phyloP scores from a whole-genome alignment of 306 rosid genomes.

The Rosa persica region DNA sequence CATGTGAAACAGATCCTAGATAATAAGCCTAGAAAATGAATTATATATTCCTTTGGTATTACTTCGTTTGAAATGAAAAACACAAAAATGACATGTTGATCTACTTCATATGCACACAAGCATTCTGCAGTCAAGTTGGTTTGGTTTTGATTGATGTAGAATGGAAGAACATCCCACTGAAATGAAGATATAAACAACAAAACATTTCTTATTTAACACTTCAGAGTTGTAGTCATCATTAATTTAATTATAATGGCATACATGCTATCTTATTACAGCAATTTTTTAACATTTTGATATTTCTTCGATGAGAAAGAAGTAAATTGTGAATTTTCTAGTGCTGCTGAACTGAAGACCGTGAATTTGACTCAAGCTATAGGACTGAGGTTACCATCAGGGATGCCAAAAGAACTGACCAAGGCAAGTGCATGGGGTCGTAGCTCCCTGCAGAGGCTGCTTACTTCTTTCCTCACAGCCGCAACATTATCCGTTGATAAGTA shows the following conservation, averaged over 20 bases:
- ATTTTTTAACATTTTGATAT: not conserved
- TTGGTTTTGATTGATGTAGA: not conserved
- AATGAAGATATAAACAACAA: not conserved
- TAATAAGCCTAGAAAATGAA: too few relatives aligned
- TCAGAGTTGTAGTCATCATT: not conserved
- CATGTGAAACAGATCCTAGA: too few relatives aligned
- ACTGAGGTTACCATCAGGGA: slow-evolving; percentile 84
- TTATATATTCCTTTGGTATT: too few relatives aligned
- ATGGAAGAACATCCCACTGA: not conserved
- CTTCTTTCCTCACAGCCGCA: slow-evolving; percentile 72
- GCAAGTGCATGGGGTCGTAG: slow-evolving; percentile 83
- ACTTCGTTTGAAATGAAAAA: too few relatives aligned
- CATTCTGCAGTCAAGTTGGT: too few relatives aligned
- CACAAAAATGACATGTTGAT: too few relatives aligned
- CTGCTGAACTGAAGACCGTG: slow-evolving; percentile 66
- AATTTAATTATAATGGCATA: not conserved
- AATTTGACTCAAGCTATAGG: slow-evolving; percentile 80
- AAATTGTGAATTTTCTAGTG: slow-evolving; percentile 27
- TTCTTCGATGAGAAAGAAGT: not conserved
- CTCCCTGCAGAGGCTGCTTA: slow-evolving; percentile 63
- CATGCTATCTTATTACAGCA: not conserved
- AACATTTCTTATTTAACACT: not conserved
- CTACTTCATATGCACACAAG: too few relatives aligned
- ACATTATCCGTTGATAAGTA: slow-evolving; percentile 60
- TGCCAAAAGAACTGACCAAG: slow-evolving; percentile 75